These are phyloP conservation scores for Sisymbrium irio DNA, from an alignment of 345 rosid species.

Conservation along the genomic window DNA sequence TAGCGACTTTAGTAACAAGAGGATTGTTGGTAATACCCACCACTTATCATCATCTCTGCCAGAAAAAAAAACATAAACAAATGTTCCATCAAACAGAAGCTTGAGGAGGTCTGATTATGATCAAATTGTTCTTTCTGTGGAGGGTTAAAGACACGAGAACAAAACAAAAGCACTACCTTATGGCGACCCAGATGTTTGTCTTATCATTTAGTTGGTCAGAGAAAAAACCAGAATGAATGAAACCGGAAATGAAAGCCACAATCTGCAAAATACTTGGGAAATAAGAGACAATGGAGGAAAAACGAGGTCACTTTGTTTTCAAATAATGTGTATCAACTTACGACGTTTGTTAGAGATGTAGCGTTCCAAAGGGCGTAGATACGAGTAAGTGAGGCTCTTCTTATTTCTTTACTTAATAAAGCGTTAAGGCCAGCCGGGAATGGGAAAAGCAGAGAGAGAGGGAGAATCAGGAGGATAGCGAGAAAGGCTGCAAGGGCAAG, in stretches of 20 bases:
- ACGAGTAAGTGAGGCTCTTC: slow-evolving; percentile 90
- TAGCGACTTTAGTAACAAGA: slow-evolving; percentile 58
- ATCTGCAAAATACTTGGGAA: slow-evolving; percentile 47
- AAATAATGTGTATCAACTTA: slow-evolving; percentile 43
- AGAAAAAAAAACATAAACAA: not conserved
- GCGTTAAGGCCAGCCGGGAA: slow-evolving; percentile 97
- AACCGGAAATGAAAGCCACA: slow-evolving; percentile 80
- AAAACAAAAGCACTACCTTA: slow-evolving; percentile 41
- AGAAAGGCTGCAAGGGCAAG: slow-evolving; percentile 83
- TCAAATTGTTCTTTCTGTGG: not conserved
- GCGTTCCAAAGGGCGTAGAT: slow-evolving; percentile 86
- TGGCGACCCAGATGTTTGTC: slow-evolving; percentile 49
- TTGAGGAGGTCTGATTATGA: not conserved
- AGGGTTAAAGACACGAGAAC: not conserved
- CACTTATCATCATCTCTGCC: slow-evolving; percentile 81
- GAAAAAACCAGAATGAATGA: slow-evolving; percentile 53
- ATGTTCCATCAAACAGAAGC: not conserved
- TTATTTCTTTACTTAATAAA: slow-evolving; percentile 86
- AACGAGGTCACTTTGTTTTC: not conserved
- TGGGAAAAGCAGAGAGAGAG: slow-evolving; percentile 84
- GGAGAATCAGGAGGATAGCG: slow-evolving; percentile 85
- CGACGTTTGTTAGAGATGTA: slow-evolving; percentile 82
- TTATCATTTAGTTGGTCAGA: slow-evolving; percentile 42
- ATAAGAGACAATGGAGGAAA: slow-evolving; percentile 3
- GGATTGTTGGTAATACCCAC: slow-evolving; percentile 89